Conservation (phyloP, 1,139 yeast species). For the Taphrina pruni region DNA sequence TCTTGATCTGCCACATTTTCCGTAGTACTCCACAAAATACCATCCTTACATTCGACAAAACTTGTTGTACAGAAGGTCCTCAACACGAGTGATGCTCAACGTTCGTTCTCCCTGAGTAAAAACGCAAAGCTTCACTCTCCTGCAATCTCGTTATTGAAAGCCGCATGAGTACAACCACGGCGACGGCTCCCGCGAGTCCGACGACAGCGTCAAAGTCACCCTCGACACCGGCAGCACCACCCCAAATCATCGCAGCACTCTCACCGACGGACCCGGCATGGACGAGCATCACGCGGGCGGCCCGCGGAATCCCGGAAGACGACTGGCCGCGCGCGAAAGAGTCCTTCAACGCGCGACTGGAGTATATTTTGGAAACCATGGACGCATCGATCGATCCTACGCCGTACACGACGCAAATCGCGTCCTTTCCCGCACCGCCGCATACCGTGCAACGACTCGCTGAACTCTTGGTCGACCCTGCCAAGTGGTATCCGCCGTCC, state of each 20-base stretch:
- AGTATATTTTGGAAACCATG: not conserved
- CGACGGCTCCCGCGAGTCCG: too few relatives aligned
- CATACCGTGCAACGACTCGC: constrained; percentile 63
- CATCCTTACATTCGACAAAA: too few relatives aligned
- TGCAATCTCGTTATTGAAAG: not conserved
- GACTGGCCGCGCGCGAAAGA: constrained; percentile 14
- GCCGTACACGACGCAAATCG: constrained; percentile 7
- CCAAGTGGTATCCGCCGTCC: constrained; percentile 52
- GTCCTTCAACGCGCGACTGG: constrained; percentile 5
- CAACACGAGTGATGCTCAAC: too few relatives aligned
- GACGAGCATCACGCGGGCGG: not conserved
- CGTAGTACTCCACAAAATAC: too few relatives aligned
- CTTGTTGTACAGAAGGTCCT: too few relatives aligned
- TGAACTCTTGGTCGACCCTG: constrained; percentile 59
- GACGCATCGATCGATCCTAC: not conserved
- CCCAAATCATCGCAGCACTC: not conserved
- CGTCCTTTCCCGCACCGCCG: constrained; percentile 54
- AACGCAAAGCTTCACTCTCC: too few relatives aligned
- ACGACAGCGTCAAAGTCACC: too few relatives aligned
- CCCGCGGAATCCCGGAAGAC: not conserved
- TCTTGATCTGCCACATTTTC: too few relatives aligned
- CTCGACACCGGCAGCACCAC: not conserved
- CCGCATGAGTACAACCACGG: not conserved
- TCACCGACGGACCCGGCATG: not conserved
- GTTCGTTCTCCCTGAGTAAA: too few relatives aligned